Conservation (phyloP, 1,139 yeast species). For the Candida freyschussii region DNA sequence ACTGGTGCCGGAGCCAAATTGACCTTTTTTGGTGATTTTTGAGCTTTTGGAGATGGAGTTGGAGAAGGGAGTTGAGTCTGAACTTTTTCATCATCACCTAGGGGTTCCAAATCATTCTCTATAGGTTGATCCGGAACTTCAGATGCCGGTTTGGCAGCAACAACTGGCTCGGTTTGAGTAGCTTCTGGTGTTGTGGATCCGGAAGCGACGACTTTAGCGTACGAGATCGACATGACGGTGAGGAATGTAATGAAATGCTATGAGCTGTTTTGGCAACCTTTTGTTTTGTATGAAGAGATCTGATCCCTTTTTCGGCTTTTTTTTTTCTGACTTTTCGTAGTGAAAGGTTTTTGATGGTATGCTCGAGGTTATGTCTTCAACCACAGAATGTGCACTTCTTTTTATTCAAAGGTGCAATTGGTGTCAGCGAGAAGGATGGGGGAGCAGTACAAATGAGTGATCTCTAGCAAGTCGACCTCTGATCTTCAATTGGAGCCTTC, state of each 20-base stretch:
- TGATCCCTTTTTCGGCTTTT: too few species aligned
- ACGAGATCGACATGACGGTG: slow-evolving; percentile 16
- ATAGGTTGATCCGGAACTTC: not conserved
- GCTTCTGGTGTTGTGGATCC: slow-evolving; percentile 16
- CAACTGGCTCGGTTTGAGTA: slow-evolving; percentile 1
- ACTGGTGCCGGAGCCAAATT: slow-evolving; percentile 72
- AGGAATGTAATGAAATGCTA: not conserved
- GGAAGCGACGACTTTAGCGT: slow-evolving; percentile 22
- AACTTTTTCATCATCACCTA: slow-evolving; percentile 10
- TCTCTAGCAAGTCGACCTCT: too few species aligned
- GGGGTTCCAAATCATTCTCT: slow-evolving; percentile 2
- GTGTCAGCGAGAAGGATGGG: too few species aligned
- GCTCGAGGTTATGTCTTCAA: slow-evolving; percentile 1
- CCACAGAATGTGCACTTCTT: slow-evolving; percentile 1
- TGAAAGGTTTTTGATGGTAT: slow-evolving; percentile 1
- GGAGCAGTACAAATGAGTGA: too few species aligned
- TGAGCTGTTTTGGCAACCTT: too few species aligned
- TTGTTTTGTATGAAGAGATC: too few species aligned
- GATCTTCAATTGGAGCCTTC: too few species aligned
- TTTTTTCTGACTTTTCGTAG: not conserved
- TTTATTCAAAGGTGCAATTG: not conserved
- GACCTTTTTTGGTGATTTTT: slow-evolving; percentile 27
- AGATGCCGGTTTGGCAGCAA: slow-evolving; percentile 2
- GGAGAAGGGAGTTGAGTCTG: slow-evolving; percentile 24
- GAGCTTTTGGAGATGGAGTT: slow-evolving; percentile 22